Evolutionary conservation across 306 rosid species (phyloP).

Genomic region (Ormosia semicastrata): DNA sequence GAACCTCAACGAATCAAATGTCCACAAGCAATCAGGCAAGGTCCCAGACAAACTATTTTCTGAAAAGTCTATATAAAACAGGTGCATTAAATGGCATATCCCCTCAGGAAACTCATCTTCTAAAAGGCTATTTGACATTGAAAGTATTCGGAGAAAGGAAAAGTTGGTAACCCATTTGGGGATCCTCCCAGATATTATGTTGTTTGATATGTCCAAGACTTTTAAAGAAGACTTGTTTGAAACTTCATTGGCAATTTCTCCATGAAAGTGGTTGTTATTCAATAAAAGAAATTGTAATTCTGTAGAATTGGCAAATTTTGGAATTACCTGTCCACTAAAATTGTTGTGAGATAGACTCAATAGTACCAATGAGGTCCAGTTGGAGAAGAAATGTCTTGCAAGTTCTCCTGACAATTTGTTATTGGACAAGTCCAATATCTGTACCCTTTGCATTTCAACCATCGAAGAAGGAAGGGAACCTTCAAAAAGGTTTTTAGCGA

Average conservation of each 20-base stretch:
- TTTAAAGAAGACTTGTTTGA: not conserved
- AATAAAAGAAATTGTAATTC: not conserved
- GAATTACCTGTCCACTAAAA: not conserved
- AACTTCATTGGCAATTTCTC: not conserved
- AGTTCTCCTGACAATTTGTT: not conserved
- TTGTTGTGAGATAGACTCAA: slow-evolving; percentile 5
- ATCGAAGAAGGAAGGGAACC: not conserved
- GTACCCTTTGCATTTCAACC: not conserved
- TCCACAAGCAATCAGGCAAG: not conserved
- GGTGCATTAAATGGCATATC: not conserved
- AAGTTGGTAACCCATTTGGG: not conserved
- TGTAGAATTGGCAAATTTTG: not conserved
- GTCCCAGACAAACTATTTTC: not conserved
- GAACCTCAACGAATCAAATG: not conserved
- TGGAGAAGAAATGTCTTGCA: not conserved
- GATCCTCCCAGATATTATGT: not conserved
- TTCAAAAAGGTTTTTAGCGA: not conserved
- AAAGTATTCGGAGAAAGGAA: not conserved
- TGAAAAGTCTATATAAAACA: not conserved
- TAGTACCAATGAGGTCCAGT: not conserved
- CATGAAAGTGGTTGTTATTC: not conserved
- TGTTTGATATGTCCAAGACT: not conserved
- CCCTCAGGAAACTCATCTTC: not conserved
- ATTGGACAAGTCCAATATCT: not conserved
- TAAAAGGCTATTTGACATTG: not conserved